Base-by-base conservation (phyloP, 495 filamentous ascomycete genomes). In the Parachaetomium inaequale region DNA sequence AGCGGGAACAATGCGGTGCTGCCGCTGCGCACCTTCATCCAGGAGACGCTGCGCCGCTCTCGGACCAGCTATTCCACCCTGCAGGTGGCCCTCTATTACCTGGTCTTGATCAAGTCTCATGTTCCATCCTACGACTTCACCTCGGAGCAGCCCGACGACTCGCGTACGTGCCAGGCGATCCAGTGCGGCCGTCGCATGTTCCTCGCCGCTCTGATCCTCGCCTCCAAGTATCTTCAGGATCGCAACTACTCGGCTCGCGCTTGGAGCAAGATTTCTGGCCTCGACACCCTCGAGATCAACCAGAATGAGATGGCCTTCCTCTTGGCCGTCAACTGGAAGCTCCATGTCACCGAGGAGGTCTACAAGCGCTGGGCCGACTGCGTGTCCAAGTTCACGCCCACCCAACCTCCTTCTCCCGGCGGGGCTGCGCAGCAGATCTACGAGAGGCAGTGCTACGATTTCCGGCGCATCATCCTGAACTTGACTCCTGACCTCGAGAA, bases 151-250 rank as follows among this genome's bases (percentile, higher is more conserved):
- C 78, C 85, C 49, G 84, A 88, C 64, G 88, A 95, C 72, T 83
- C 83, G 56, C 84, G 88, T 53, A 79, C 84, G 23, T 84, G 78
- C 68, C 89, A 92, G 59, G 90, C 92, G 40, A 87, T 98, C 72
- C 93, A 96, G 76, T 98, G 94, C 79, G 94, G 94, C 55, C 90
- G 94, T 59, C 89, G 94, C 46, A 98, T 98, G 92, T 98, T 98
- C 72, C 81, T 98, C 58, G 89, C 95, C 17, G 90, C 91, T 14
- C 80, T 97, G 64, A 96, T 97, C 67, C 81, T 97, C 50, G 91
- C 92, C 3, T 97, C 94, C 25, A 98, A 98, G 77, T 98, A 96
- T 74, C 81, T 98, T 43, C 94, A 98, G 73, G 94, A 98, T 74
- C 88, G 94, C 47, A 98, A 98, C 74, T 98, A 93, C 75, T 98